Evolutionary conservation across 2,329 filamentous ascomycete genomes (phyloP), one percentile per base, ranked within the genome.

Genomic region (Fusarium aywerte): DNA sequence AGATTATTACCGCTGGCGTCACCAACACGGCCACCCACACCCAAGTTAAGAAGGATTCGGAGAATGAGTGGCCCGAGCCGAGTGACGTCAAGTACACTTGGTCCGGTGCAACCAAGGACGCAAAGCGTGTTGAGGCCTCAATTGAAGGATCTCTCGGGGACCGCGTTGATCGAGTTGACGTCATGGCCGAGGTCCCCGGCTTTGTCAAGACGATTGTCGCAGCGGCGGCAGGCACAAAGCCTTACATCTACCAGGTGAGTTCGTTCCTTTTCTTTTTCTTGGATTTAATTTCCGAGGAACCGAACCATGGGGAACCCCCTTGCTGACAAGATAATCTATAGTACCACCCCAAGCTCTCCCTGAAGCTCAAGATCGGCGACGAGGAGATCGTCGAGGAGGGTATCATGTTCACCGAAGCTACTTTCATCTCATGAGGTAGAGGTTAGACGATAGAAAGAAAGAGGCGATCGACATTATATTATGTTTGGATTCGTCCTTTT

Each of bases 121-220:
- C 90, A 52, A 91, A 93, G 78, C 77, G 85, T 1, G 85, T 94
- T 43, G 85, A 88, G 57, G 95, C 90, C 9, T 82, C 87, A 25
- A 77, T 97, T 9, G 89, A 91, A 70, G 90, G 90, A 6, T 75
- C 83, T 33, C 83, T 97, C 13, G 92, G 89, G 25, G 81, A 87
- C 50, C 87, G 89, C 48, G 81, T 90, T 31, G 96, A 99, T 79
- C 74, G 76, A 36, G 89, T 99, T 68, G 96, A 99, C 80, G 90
- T 99, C 73, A 96, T 99, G 93, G 93, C 92, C 23, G 94, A 99
- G 80, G 91, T 99, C 33, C 96, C 96, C 4, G 92, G 91, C 29
- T 97, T 99, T 74, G 90, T 99, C 78, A 99, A 99, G 87, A 89
- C 89, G 72, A 93, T 99, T 76, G 93, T 97, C 25, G 92, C 92